These are phyloP conservation scores for Termitomyces sp. DNA, from an alignment of 768 basidiomycete genomes.

Conservation along the genomic window DNA sequence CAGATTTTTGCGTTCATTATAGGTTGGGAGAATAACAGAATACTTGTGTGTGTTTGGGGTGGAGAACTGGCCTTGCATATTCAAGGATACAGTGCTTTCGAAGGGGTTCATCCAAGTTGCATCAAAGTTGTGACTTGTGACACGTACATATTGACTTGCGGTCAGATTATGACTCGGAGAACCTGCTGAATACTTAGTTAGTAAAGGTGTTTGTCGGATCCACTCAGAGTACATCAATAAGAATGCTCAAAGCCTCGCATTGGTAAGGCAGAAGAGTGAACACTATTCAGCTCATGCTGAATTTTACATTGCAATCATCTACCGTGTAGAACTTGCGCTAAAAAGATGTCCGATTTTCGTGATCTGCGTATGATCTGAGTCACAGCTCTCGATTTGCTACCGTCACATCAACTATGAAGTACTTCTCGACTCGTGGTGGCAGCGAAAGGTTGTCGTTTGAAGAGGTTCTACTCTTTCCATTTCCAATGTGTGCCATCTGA, in stretches of 20 bases:
- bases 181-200: too few species aligned
- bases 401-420: constrained; percentile 63
- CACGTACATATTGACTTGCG: too few species aligned
- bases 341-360: too few species aligned
- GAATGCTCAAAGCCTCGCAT: too few species aligned
- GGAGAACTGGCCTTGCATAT: constrained; percentile 62
- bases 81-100: constrained; percentile 48
- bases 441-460: constrained; percentile 81
- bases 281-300: too few species aligned
- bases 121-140: constrained; percentile 13
- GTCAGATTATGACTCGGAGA: too few species aligned
- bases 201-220: too few species aligned
- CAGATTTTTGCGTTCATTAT: constrained; percentile 90
- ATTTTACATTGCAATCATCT: too few species aligned
- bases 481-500: constrained; percentile 4
- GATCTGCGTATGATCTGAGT: neutral
- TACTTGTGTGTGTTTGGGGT: constrained; percentile 69
- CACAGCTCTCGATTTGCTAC: neutral
- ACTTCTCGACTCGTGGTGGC: constrained; percentile 91
- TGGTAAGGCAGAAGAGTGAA: too few species aligned
- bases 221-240: too few species aligned
- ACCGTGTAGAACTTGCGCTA: too few species aligned
- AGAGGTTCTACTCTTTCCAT: constrained; percentile 51
- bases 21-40: constrained; percentile 90
- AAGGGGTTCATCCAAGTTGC: constrained; percentile 60